phyloP scores from a whole-genome alignment of 345 rosid genomes.

The Erodium maritimum region DNA sequence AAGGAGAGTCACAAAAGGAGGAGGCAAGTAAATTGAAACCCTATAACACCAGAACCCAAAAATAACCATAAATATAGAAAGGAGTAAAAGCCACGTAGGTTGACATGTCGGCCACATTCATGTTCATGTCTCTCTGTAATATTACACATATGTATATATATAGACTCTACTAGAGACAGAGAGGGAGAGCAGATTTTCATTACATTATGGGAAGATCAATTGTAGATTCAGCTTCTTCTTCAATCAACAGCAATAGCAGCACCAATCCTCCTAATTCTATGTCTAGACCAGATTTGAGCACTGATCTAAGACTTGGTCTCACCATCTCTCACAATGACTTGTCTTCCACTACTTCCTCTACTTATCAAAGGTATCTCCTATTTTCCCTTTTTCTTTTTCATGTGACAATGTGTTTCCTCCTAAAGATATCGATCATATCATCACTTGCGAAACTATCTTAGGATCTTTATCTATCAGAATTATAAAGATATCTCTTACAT shows the following conservation, averaged over 20 bases:
- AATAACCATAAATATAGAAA: background rate
- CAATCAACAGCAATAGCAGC: conserved; percentile 6
- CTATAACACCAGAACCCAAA: no score
- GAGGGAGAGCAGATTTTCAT: conserved; percentile 14
- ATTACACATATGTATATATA: no score
- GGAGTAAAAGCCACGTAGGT: background rate
- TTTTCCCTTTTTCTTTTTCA: no score
- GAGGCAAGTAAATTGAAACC: no score
- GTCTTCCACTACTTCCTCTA: background rate
- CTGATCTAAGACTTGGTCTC: conserved; percentile 25
- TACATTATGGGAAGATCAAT: conserved; percentile 9
- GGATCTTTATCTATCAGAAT: no score
- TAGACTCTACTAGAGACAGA: background rate
- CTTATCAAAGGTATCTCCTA: background rate
- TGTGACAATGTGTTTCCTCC: no score
- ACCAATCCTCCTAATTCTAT: background rate
- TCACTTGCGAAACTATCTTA: no score
- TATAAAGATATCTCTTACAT: no score
- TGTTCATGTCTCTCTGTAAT: conserved; percentile 6
- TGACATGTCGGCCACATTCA: conserved; percentile 31
- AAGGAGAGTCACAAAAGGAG: no score
- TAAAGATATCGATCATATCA: no score
- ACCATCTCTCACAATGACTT: conserved; percentile 14
- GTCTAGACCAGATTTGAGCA: conserved; percentile 15
- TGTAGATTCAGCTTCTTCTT: conserved; percentile 10